Percentiles rank a stretch among this genome's conserved stretches.
Conservation (phyloP, 1,284 basidiomycete species). For the Heterobasidion occidentale region DNA sequence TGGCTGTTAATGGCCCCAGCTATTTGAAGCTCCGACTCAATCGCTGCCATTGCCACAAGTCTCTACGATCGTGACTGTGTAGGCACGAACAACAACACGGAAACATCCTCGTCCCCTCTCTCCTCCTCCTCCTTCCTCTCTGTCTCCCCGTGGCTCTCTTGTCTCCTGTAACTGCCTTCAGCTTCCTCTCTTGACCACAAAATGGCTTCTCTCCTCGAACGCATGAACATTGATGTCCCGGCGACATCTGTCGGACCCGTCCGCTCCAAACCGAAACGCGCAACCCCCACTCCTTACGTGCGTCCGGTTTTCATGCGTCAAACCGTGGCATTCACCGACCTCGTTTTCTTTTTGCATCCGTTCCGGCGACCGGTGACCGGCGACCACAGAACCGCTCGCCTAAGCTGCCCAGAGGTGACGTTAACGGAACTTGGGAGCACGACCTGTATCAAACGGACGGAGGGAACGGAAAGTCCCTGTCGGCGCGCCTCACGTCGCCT, state of each 20-base stretch:
- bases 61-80: no score
- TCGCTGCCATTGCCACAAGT: no score
- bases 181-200: neutral
- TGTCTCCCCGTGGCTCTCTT: no score
- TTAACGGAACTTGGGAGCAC: constrained; percentile 64
- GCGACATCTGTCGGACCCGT: constrained; percentile 40
- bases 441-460: constrained; percentile 57
- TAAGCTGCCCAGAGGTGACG: constrained; percentile 46
- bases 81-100: neutral
- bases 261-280: constrained; percentile 46
- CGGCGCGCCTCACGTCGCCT: constrained; percentile 46
- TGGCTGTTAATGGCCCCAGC: neutral
- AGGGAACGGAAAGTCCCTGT: constrained; percentile 41
- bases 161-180: no score
- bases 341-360: constrained; percentile 4
- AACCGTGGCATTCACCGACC: constrained; percentile 12
- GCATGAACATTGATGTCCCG: constrained; percentile 39
- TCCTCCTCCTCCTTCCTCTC: neutral
- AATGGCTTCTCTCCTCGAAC: constrained; percentile 64
- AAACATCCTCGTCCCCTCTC: neutral
- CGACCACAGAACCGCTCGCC: constrained; percentile 31
- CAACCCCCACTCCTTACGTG: constrained; percentile 54
- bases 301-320: constrained; percentile 30
- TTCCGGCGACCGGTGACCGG: neutral
- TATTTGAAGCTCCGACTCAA: neutral